Evolutionary conservation across 176 grass and related monocot genomes (phyloP).

Genomic region (Olyra latifolia): DNA sequence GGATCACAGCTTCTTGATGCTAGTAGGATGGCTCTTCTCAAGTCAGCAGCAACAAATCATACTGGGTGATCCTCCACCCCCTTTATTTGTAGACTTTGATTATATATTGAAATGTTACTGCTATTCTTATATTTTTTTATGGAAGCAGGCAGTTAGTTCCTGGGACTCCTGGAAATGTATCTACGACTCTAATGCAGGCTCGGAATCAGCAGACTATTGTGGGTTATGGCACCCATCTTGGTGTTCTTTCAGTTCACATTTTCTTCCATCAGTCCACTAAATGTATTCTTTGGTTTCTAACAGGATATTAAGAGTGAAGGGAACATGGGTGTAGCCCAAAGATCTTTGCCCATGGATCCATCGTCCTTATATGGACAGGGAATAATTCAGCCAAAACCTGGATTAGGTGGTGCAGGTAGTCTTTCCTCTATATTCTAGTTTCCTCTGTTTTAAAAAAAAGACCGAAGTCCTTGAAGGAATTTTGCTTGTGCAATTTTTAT

Average conservation of each 20-base stretch:
- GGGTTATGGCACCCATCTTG: slow-evolving; percentile 30
- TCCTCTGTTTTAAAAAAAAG: too few species aligned
- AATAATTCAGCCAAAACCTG: slow-evolving; percentile 89
- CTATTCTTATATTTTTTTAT: not conserved
- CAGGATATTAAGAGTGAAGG: slow-evolving; percentile 92
- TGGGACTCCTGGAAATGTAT: slow-evolving; percentile 73
- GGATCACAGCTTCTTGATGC: slow-evolving; percentile 82
- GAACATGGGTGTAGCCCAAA: slow-evolving; percentile 78
- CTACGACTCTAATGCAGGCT: slow-evolving; percentile 88
- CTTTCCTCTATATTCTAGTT: slow-evolving; percentile 21
- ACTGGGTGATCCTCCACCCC: slow-evolving; percentile 47
- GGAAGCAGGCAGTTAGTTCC: slow-evolving; percentile 73
- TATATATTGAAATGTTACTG: slow-evolving; percentile 6
- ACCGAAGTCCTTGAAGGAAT: not conserved
- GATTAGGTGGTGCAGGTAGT: slow-evolving; percentile 70
- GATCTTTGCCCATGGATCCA: slow-evolving; percentile 92
- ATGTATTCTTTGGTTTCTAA: slow-evolving; percentile 32
- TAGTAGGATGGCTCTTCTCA: slow-evolving; percentile 89
- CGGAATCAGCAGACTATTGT: slow-evolving; percentile 85
- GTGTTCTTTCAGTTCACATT: slow-evolving; percentile 18
- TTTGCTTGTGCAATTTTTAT: not conserved
- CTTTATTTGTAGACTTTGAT: slow-evolving; percentile 11
- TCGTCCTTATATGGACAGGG: slow-evolving; percentile 86
- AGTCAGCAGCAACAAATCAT: slow-evolving; percentile 82
- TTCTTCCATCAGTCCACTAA: slow-evolving; percentile 20